phyloP scores from a whole-genome alignment of 805 yeast species.

The Cyberlindnera japonica region DNA sequence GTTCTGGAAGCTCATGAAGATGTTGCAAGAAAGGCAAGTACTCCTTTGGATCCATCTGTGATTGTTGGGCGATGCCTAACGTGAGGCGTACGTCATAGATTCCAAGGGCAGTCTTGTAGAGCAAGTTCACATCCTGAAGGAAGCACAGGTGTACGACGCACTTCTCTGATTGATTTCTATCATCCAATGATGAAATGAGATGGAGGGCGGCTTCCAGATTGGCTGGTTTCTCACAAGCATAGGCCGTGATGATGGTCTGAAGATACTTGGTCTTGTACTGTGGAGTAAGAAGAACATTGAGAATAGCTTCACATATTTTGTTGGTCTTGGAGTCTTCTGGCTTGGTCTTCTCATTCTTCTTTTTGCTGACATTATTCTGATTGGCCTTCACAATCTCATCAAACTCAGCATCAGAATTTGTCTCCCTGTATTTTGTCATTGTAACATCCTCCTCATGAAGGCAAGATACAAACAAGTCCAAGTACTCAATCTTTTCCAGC shows the following conservation, averaged over 20 bases:
- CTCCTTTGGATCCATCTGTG: constrained; percentile 97
- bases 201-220: constrained; percentile 70
- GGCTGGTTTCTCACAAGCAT: constrained; percentile 89
- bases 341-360: constrained; percentile 37
- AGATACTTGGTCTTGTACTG: constrained; percentile 54
- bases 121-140: constrained; percentile 79
- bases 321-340: constrained; percentile 60
- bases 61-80: constrained; percentile 85
- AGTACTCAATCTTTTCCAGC: constrained; percentile 65
- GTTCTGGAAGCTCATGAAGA: constrained; percentile 60
- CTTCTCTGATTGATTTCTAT: constrained; percentile 48
- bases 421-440: constrained; percentile 76
- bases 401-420: constrained; percentile 36
- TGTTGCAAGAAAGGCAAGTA: constrained; percentile 88
- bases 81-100: constrained; percentile 80
- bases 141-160: constrained; percentile 82
- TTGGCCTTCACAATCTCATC: constrained; percentile 31
- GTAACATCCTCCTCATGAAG: constrained; percentile 84
- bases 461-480: constrained; percentile 85
- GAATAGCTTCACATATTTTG: constrained; percentile 67
- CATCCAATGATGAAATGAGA: constrained; percentile 51
- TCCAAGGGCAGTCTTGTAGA: constrained; percentile 78
- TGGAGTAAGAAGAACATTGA: constrained; percentile 50
- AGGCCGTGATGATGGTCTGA: constrained; percentile 83
- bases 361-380: constrained; percentile 15